Evolutionary conservation across 805 yeast genomes (phyloP).

Genomic region (Wickerhamomyces rabaulensis): DNA sequence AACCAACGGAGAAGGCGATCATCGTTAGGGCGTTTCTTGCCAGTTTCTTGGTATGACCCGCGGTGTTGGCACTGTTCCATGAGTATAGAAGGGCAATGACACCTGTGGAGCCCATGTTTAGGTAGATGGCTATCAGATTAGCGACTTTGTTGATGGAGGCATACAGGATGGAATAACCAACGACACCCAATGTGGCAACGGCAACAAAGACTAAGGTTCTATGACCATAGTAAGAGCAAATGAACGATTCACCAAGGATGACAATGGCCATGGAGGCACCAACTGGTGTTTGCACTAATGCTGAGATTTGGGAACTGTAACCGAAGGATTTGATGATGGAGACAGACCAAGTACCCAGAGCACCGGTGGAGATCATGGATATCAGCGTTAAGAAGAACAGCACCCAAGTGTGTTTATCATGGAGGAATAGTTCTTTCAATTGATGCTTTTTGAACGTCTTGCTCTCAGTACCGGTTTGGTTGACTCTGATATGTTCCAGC

Average conservation of each 20-base stretch:
- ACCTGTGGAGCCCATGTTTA: conserved; percentile 51
- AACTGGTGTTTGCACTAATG: conserved; percentile 51
- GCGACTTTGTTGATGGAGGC: conserved; percentile 36
- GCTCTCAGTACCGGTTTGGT: conserved; percentile 45
- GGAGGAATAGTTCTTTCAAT: conserved; percentile 35
- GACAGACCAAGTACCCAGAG: conserved; percentile 30
- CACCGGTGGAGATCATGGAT: conserved; percentile 48
- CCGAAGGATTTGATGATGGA: conserved; percentile 42
- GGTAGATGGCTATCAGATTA: conserved; percentile 43
- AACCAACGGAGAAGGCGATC: conserved; percentile 54
- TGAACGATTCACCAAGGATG: conserved; percentile 34
- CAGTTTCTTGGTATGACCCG: conserved; percentile 56
- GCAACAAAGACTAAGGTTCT: conserved; percentile 32
- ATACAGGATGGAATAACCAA: conserved; percentile 43
- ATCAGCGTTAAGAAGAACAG: conserved; percentile 37
- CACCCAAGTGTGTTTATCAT: conserved; percentile 47
- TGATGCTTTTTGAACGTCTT: conserved; percentile 37
- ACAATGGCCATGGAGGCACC: conserved; percentile 44
- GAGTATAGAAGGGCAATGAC: conserved; percentile 53
- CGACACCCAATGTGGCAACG: conserved; percentile 43
- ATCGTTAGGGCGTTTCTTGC: conserved; percentile 49
- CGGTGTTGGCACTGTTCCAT: conserved; percentile 59
- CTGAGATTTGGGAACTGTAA: conserved; percentile 34
- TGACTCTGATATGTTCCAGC: conserved; percentile 36
- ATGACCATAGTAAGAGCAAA: conserved; percentile 30